These are phyloP conservation scores for Boletus eberwhitei DNA, from an alignment of 768 basidiomycete species.

Conservation along the genomic window DNA sequence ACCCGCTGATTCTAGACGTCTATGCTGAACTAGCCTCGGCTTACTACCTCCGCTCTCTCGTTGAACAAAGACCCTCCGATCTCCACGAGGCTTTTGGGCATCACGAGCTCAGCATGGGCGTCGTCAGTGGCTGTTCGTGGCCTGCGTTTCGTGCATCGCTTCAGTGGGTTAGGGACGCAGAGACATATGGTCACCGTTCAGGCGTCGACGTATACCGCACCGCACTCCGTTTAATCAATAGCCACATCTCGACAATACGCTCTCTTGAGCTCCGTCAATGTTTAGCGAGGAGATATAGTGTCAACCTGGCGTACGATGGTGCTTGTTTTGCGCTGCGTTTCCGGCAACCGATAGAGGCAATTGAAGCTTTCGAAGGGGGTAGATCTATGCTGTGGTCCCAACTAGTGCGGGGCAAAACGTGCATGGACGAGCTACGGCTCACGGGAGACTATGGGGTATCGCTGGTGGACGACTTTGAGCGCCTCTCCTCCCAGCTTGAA, in stretches of 20 bases:
- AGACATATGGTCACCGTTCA: conserved; percentile 21
- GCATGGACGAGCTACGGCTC: conserved; percentile 26
- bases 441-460: conserved; percentile 16
- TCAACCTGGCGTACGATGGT: conserved; percentile 25
- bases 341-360: conserved; percentile 21
- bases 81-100: conserved; percentile 26
- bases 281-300: conserved; percentile 9
- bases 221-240: conserved; percentile 25
- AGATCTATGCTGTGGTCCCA: conserved; percentile 36
- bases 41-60: conserved; percentile 25
- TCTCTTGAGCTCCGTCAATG: conserved; percentile 18
- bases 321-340: conserved; percentile 27
- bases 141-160: conserved; percentile 20
- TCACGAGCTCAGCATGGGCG: conserved; percentile 21
- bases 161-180: conserved; percentile 22
- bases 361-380: conserved; percentile 32
- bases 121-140: conserved; percentile 11
- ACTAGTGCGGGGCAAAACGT: conserved; percentile 22
- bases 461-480: conserved; percentile 22
- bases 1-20: conserved; percentile 20
- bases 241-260: conserved; percentile 12
- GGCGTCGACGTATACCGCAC: conserved; percentile 30
- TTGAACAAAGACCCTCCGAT: conserved; percentile 15
- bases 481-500: conserved; percentile 16
- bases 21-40: conserved; percentile 24